A percentile compares a stretch with the other conserved stretches of the same genome.
phyloP scores from a whole-genome alignment of 176 grass and related monocot species.

The Zoysia pacifica region DNA sequence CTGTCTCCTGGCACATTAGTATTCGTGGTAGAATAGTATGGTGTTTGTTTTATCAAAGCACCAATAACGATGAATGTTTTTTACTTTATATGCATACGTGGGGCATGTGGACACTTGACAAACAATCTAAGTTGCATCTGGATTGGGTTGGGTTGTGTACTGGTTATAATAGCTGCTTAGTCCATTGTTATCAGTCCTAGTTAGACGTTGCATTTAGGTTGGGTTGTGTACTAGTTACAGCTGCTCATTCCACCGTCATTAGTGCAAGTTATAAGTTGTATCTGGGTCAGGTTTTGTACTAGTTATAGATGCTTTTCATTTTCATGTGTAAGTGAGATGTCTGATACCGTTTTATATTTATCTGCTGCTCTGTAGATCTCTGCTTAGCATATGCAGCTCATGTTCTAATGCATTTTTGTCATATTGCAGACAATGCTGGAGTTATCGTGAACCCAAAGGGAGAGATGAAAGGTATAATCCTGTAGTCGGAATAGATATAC shows the following conservation, averaged over 20 bases:
- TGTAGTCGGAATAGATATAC: background rate
- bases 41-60: background rate
- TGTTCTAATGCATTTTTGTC: background rate
- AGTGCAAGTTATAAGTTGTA: background rate
- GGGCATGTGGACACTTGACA: too few relatives aligned
- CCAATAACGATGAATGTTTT: background rate
- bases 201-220: background rate
- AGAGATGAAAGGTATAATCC: conserved; percentile 71
- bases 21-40: background rate
- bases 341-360: background rate
- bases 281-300: background rate
- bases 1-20: conserved; percentile 40
- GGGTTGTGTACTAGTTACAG: background rate
- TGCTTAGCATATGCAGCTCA: background rate
- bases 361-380: background rate
- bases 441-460: conserved; percentile 86
- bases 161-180: too few relatives aligned
- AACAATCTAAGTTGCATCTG: background rate
- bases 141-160: too few relatives aligned
- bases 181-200: too few relatives aligned
- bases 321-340: too few relatives aligned
- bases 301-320: background rate
- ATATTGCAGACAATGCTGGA: conserved; percentile 68
- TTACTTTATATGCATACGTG: too few relatives aligned
- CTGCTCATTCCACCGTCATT: background rate